Percentiles rank a stretch among this genome's conserved stretches.
Conservation (phyloP, 345 rosid species). For the Ceriops tagal region DNA sequence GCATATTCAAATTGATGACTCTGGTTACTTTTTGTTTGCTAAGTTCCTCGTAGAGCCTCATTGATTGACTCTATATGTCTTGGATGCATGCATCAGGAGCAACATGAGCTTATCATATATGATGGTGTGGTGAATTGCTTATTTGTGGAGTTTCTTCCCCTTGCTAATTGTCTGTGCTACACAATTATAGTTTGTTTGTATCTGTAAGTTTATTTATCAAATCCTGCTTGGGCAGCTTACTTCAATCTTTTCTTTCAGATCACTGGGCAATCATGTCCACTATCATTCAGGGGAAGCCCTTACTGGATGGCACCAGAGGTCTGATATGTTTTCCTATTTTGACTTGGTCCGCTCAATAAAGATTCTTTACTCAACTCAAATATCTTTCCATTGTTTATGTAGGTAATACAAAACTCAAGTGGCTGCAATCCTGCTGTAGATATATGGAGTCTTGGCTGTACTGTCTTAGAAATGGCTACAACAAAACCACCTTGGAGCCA, state of each 20-base stretch:
- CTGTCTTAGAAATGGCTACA: slow-evolving; percentile 83
- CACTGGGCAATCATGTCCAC: slow-evolving; percentile 70
- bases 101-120: not conserved
- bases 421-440: slow-evolving; percentile 76
- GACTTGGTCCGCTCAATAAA: not conserved
- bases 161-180: not conserved
- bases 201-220: slow-evolving; percentile 8
- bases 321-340: slow-evolving; percentile 3
- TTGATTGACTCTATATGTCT: not conserved
- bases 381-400: slow-evolving; percentile 13
- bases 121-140: not conserved
- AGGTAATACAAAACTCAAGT: slow-evolving; percentile 61
- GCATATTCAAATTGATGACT: not conserved
- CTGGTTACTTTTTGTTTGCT: not conserved
- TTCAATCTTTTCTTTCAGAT: slow-evolving; percentile 34
- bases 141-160: not conserved
- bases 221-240: not conserved
- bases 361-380: not conserved
- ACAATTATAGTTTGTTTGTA: not conserved
- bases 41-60: slow-evolving; percentile 3
- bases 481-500: slow-evolving; percentile 86
- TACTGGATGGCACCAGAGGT: slow-evolving; percentile 95
- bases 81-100: not conserved
- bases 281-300: slow-evolving; percentile 82
- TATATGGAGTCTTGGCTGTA: slow-evolving; percentile 88